Percentiles rank a stretch among this genome's conserved stretches.
Conservation (phyloP, 495 filamentous ascomycete species). For the Hypomontagnella submonticulosa region DNA sequence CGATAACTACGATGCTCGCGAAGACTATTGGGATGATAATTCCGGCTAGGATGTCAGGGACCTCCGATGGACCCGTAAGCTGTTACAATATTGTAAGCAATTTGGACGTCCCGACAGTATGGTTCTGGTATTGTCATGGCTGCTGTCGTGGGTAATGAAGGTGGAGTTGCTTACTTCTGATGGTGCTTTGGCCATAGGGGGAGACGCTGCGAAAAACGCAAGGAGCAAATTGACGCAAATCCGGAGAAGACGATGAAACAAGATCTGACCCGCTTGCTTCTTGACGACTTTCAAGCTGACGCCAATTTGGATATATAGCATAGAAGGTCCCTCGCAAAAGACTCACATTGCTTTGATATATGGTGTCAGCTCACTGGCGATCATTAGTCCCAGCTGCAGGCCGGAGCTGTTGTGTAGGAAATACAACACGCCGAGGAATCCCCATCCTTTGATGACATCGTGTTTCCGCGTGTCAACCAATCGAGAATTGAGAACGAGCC, state of each 20-base stretch:
- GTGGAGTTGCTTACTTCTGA: constrained; percentile 36
- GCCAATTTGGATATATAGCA: constrained; percentile 9
- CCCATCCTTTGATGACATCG: constrained; percentile 1
- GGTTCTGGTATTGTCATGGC: constrained; percentile 15
- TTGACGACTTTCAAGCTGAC: constrained; percentile 15
- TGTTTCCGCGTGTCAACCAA: constrained; percentile 17
- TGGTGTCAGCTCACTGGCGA: too few relatives aligned
- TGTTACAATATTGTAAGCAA: constrained; percentile 13
- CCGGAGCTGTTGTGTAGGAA: constrained; percentile 2
- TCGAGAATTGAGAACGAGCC: constrained; percentile 11
- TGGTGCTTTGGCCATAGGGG: constrained; percentile 22
- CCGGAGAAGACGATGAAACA: constrained; percentile 1
- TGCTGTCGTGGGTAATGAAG: constrained; percentile 9
- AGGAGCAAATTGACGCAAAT: constrained; percentile 14
- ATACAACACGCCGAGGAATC: constrained; percentile 5
- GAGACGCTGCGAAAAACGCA: constrained; percentile 21
- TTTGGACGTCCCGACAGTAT: constrained; percentile 20
- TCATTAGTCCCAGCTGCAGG: background rate
- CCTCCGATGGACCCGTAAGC: constrained; percentile 36
- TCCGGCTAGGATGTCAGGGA: constrained; percentile 36
- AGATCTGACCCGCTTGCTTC: constrained; percentile 13
- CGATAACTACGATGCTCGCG: constrained; percentile 35
- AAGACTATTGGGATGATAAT: constrained; percentile 37
- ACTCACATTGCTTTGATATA: too few relatives aligned
- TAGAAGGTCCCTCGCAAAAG: too few relatives aligned